phyloP scores from a whole-genome alignment of 345 rosid species.

The Brassica juncea region DNA sequence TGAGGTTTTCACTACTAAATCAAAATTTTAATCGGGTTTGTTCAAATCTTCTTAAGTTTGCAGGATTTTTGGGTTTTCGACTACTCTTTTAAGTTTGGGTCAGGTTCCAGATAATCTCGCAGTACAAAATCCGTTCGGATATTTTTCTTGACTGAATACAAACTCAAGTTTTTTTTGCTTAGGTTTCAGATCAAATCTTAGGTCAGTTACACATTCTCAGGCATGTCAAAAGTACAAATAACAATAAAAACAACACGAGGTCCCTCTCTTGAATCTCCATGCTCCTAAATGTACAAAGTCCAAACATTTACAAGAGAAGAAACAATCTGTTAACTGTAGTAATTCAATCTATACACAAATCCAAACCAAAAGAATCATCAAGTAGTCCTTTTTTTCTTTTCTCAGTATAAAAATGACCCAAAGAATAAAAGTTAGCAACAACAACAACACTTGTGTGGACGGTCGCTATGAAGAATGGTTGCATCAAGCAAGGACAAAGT shows the following conservation, averaged over 20 bases:
- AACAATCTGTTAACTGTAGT: conserved; percentile 19
- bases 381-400: background rate
- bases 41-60: no score
- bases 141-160: no score
- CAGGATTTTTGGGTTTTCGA: no score
- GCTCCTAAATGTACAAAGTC: conserved; percentile 28
- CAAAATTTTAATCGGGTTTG: no score
- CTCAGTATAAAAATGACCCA: background rate
- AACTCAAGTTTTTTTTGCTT: no score
- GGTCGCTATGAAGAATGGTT: conserved; percentile 42
- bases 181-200: no score
- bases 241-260: background rate
- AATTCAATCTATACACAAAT: conserved; percentile 17
- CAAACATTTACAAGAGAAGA: conserved; percentile 36
- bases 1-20: no score
- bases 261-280: conserved; percentile 23
- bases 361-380: conserved; percentile 40
- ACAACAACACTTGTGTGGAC: conserved; percentile 17
- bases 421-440: conserved; percentile 21
- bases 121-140: no score
- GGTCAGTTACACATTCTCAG: no score
- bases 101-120: no score
- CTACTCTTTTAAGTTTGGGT: no score
- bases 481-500: conserved; percentile 60
- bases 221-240: background rate